Conservation (phyloP, 2,329 filamentous ascomycete species). For the Aspergillus clavatus region DNA sequence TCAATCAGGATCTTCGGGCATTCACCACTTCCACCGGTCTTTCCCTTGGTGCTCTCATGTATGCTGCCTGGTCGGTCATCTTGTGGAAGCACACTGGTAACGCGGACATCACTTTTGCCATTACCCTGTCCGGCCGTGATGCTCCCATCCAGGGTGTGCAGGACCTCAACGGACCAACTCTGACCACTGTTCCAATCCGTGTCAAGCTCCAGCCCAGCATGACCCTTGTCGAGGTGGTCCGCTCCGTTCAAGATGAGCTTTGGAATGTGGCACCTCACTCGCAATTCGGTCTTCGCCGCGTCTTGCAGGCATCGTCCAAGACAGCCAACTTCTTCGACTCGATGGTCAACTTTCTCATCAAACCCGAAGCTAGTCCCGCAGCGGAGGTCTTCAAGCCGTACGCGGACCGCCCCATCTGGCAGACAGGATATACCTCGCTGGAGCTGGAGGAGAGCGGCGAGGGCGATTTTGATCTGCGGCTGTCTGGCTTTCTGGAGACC, state of each 20-base stretch:
- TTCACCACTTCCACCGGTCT: conserved; percentile 1
- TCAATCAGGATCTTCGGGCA: not conserved
- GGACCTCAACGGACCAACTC: conserved; percentile 6
- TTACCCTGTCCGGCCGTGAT: conserved; percentile 11
- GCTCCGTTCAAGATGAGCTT: conserved; percentile 3
- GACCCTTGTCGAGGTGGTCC: conserved; percentile 1
- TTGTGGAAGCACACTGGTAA: conserved; percentile 6
- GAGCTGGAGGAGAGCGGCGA: conserved; percentile 1
- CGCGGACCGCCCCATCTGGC: conserved; percentile 3
- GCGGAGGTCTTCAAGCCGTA: not conserved
- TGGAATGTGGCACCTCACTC: conserved; percentile 4
- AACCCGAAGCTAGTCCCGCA: not conserved
- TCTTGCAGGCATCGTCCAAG: conserved; percentile 1
- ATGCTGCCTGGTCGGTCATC: conserved; percentile 13
- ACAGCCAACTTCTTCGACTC: conserved; percentile 3
- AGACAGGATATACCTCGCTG: conserved; percentile 1
- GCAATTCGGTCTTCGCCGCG: conserved; percentile 6
- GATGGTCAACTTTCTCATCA: conserved; percentile 9
- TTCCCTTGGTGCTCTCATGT: conserved; percentile 8
- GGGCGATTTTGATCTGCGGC: not conserved
- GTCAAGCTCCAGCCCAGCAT: conserved; percentile 3
- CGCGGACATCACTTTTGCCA: conserved; percentile 11
- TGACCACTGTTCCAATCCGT: conserved; percentile 8
- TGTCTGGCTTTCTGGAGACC: conserved; percentile 1
- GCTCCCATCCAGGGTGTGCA: conserved; percentile 6